These are phyloP conservation scores for Alectoria sarmentosa DNA, from an alignment of 495 filamentous ascomycete genomes.

Conservation along the genomic window DNA sequence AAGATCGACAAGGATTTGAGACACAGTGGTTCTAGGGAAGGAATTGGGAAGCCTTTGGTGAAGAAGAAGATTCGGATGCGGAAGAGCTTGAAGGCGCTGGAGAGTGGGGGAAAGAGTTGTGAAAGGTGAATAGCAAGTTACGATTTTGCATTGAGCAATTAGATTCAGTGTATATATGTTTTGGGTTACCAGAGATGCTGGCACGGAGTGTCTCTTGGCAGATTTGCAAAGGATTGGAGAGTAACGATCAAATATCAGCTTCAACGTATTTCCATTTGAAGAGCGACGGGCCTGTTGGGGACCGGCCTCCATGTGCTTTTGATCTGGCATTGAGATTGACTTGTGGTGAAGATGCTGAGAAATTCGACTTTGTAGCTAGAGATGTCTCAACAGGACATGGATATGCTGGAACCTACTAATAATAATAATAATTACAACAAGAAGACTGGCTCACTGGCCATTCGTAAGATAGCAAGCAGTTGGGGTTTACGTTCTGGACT, in stretches of 20 bases:
- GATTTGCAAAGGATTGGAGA: not conserved
- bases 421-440: not conserved
- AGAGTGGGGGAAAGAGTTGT: conserved; percentile 6
- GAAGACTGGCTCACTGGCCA: no score
- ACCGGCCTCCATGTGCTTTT: not conserved
- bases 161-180: conserved; percentile 8
- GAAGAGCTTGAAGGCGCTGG: conserved; percentile 17
- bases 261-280: not conserved
- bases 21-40: conserved; percentile 16
- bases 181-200: not conserved
- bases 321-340: not conserved
- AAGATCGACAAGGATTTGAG: conserved; percentile 17
- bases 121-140: not conserved
- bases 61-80: conserved; percentile 24
- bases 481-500: no score
- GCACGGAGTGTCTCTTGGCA: not conserved
- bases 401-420: not conserved
- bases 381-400: not conserved
- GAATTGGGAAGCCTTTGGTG: conserved; percentile 17
- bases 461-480: no score
- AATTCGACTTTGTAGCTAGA: not conserved
- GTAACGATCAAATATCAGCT: not conserved
- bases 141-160: not conserved
- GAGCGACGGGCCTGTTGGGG: not conserved
- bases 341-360: not conserved